phyloP scores from a whole-genome alignment of 768 basidiomycete species.

The Symmetrospora coprosmae region DNA sequence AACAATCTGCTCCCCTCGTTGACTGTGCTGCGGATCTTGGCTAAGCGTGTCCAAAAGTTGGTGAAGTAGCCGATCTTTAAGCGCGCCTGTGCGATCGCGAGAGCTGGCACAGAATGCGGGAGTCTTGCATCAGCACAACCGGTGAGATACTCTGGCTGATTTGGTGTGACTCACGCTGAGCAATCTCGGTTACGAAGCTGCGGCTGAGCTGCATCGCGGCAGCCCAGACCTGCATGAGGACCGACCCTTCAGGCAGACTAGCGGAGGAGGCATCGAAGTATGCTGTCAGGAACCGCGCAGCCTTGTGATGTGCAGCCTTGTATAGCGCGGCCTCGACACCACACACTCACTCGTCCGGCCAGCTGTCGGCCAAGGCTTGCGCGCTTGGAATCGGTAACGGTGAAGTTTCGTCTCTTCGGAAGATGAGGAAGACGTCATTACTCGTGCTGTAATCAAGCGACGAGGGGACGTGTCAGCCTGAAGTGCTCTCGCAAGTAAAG shows the following conservation, averaged over 20 bases:
- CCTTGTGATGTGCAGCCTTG: not conserved
- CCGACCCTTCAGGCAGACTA: not conserved
- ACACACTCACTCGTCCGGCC: not conserved
- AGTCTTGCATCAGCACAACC: not conserved
- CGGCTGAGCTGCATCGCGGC: not conserved
- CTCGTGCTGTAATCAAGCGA: not conserved
- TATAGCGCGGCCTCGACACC: not conserved
- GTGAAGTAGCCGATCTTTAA: not conserved
- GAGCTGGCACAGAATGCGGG: not conserved
- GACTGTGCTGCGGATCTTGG: not conserved
- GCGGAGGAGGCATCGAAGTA: not conserved
- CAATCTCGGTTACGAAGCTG: not conserved
- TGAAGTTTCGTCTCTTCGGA: not conserved
- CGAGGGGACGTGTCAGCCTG: not conserved
- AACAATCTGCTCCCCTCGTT: not conserved
- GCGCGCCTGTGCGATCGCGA: not conserved
- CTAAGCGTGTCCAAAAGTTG: not conserved
- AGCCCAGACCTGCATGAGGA: conserved; percentile 15
- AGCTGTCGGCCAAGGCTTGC: not conserved
- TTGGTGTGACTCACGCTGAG: conserved; percentile 2
- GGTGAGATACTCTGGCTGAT: not conserved
- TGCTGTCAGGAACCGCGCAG: too few relatives aligned
- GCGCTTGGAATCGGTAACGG: not conserved
- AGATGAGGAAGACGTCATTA: conserved; percentile 1
- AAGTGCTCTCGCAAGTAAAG: not conserved